Base-by-base conservation (phyloP, 2,329 filamentous ascomycete genomes). In the Beauveria varroae region DNA sequence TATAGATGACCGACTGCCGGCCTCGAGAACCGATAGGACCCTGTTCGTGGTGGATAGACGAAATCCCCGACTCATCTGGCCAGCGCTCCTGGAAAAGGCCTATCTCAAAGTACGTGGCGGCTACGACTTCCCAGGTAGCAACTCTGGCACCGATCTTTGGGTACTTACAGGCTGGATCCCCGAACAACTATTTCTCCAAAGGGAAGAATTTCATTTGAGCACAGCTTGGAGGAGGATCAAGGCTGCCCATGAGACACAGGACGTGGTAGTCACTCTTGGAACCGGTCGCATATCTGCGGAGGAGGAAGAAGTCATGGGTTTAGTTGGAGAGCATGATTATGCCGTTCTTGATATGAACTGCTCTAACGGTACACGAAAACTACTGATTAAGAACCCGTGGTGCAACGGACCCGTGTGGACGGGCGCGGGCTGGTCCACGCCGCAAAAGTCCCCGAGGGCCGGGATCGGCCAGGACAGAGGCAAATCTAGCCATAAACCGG, bases 341-440 rank as follows among this genome's bases (percentile, higher is more conserved):
- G 93, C 92, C 3, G 86, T 99, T 3, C 79, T 98, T 57, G 87
- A 95, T 63, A 80, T 99, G 72, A 86, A 90, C 63, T 78, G 79
- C 28, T 68, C 79, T 2, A 79, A 81, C 4, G 83, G 83, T 1
- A 83, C 83, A 64, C 84, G 86, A 26, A 81, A 88, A 57, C 78
- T 98, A 57, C 80, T 97, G 0, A 83, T 99, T 65, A 99, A 99
- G 75, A 99, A 99, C 69, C 95, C 95, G 2, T 99, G 95, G 95
- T 89, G 89, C 57, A 87, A 93, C 69, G 91, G 91, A 3, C 85
- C 87, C 49, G 82, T 86, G 7, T 92, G 88, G 88, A 86, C 83
- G 65, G 87, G 70, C 8, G 65, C 66, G n/a, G 67, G 66, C n/a
- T 68, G 62, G 44, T 67, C 66, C 14, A 63, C 68, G 34, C 60